Conservation (phyloP, 805 yeast genomes). For the Starmerella vaccinii region DNA sequence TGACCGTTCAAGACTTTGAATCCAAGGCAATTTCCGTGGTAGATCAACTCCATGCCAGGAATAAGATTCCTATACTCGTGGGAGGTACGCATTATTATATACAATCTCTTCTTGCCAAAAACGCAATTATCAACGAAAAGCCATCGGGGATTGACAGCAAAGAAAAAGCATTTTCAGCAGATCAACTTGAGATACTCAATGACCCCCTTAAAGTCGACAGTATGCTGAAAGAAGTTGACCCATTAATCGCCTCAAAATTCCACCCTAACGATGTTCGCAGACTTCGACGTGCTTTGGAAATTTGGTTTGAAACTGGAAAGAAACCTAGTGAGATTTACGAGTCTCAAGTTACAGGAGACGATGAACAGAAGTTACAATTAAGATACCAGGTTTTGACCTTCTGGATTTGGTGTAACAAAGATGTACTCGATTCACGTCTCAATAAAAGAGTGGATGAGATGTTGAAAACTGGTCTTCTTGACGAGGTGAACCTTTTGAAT, state of each 20-base stretch:
- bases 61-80: conserved; percentile 74
- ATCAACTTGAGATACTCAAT: conserved; percentile 12
- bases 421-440: conserved; percentile 48
- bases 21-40: conserved; percentile 53
- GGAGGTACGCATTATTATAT: conserved; percentile 96
- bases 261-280: conserved; percentile 87
- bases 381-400: conserved; percentile 42
- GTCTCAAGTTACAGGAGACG: conserved; percentile 51
- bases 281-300: conserved; percentile 69
- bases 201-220: conserved; percentile 34
- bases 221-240: conserved; percentile 48
- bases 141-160: background rate
- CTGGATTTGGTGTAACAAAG: conserved; percentile 70
- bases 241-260: conserved; percentile 62
- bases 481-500: conserved; percentile 58
- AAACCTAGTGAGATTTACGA: conserved; percentile 62
- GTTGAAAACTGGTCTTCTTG: conserved; percentile 58
- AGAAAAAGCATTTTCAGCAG: background rate
- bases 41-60: conserved; percentile 51
- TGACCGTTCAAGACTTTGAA: conserved; percentile 68
- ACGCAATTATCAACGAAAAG: conserved; percentile 44
- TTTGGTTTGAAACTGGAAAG: conserved; percentile 55
- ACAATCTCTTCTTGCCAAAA: conserved; percentile 63
- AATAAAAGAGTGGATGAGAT: conserved; percentile 76
- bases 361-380: conserved; percentile 9